phyloP scores from a whole-genome alignment of 345 rosid genomes.

The Cochlearia excelsa region DNA sequence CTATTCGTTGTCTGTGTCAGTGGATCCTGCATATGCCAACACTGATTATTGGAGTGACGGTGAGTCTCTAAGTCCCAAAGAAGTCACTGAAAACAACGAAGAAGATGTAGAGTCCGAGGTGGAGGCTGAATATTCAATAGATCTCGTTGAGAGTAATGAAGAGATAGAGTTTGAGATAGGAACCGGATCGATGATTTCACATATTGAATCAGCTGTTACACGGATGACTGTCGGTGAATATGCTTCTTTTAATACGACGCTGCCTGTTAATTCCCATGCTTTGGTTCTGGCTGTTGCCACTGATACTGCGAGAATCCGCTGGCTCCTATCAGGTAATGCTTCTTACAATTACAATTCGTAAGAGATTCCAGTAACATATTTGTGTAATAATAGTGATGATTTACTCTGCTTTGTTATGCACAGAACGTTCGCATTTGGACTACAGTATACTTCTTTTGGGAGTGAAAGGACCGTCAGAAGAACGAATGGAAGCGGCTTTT shows the following conservation, averaged over 20 bases:
- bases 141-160: slow-evolving; percentile 74
- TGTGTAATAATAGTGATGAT: slow-evolving; percentile 12
- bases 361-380: neutral
- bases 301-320: slow-evolving; percentile 44
- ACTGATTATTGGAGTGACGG: slow-evolving; percentile 20
- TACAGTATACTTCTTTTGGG: slow-evolving; percentile 52
- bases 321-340: slow-evolving; percentile 55
- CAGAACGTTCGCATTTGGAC: slow-evolving; percentile 49
- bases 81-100: slow-evolving; percentile 56
- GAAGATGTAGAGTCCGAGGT: slow-evolving; percentile 73
- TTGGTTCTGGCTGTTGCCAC: slow-evolving; percentile 58
- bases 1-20: slow-evolving; percentile 56
- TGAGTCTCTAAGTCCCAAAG: slow-evolving; percentile 39
- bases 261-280: slow-evolving; percentile 43
- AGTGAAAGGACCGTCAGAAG: slow-evolving; percentile 75
- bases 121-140: slow-evolving; percentile 40
- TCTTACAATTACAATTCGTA: slow-evolving; percentile 3
- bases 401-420: slow-evolving; percentile 20
- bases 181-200: slow-evolving; percentile 58
- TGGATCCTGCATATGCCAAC: slow-evolving; percentile 25
- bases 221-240: slow-evolving; percentile 88
- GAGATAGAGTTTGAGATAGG: slow-evolving; percentile 95
- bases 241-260: slow-evolving; percentile 46
- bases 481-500: slow-evolving; percentile 91
- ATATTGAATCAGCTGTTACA: slow-evolving; percentile 57